A percentile compares a stretch with the other conserved stretches of the same genome.
Conservation (phyloP, 2,329 filamentous ascomycete species). For the Phaeosphaeria sp. region DNA sequence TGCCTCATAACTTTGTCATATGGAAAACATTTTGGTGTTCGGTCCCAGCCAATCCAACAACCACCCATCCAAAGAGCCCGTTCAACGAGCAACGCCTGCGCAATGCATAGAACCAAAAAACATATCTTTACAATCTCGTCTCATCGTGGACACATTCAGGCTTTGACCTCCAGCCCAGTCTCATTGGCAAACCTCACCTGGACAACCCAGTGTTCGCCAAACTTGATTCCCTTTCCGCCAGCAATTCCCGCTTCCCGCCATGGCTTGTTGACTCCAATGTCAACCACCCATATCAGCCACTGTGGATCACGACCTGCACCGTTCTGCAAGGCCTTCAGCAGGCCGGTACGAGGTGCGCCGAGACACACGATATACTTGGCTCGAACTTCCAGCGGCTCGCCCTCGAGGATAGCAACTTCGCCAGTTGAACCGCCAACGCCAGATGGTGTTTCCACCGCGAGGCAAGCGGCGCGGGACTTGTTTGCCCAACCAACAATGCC, state of each 20-base stretch:
- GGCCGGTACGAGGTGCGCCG: constrained; percentile 83
- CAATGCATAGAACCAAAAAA: constrained; percentile 22
- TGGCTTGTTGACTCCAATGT: constrained; percentile 84
- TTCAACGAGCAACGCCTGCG: constrained; percentile 18
- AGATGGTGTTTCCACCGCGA: constrained; percentile 90
- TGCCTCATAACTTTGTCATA: not conserved
- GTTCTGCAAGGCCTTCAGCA: constrained; percentile 76
- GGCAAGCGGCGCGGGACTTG: constrained; percentile 78
- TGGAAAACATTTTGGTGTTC: not conserved
- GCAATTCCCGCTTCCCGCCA: constrained; percentile 86
- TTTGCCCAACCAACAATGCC: constrained; percentile 95
- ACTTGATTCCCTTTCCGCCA: constrained; percentile 83
- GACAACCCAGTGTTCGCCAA: constrained; percentile 85
- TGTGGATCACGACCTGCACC: constrained; percentile 59
- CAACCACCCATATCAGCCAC: constrained; percentile 84
- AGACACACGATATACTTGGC: constrained; percentile 84
- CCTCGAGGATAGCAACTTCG: constrained; percentile 68
- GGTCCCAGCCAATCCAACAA: not conserved
- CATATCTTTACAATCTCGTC: constrained; percentile 1
- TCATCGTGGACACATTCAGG: not conserved
- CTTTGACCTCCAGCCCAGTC: constrained; percentile 10
- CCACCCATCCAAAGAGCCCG: not conserved
- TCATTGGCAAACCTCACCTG: constrained; percentile 61
- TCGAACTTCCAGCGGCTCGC: constrained; percentile 78
- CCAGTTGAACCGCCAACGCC: constrained; percentile 80